These are phyloP conservation scores for Neohortaea acidophila DNA, from an alignment of 495 filamentous ascomycete genomes.

Conservation along the genomic window DNA sequence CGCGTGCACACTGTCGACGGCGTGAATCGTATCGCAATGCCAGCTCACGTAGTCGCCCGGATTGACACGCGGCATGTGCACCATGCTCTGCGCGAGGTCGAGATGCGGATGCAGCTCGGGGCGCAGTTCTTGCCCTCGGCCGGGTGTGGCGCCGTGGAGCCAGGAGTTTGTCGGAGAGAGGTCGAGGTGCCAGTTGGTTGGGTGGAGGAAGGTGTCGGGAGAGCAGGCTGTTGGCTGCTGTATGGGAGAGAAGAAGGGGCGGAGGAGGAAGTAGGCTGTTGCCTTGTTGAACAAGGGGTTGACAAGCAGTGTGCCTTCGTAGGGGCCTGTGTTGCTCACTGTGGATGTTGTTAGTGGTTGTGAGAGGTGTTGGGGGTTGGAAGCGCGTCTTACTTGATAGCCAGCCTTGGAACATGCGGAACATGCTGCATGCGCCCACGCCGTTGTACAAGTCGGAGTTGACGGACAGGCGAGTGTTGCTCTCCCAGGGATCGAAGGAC, in stretches of 20 bases:
- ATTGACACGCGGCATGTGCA: constrained; percentile 56
- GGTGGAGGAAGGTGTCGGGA: constrained; percentile 31
- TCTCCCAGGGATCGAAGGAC: constrained; percentile 66
- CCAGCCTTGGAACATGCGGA: constrained; percentile 83
- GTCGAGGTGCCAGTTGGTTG: constrained; percentile 35
- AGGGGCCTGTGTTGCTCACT: constrained; percentile 36
- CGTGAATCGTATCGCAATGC: constrained; percentile 80
- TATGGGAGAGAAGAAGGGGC: constrained; percentile 59
- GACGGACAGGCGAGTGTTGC: constrained; percentile 48
- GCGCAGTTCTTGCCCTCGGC: constrained; percentile 63
- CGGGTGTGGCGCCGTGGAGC: constrained; percentile 63
- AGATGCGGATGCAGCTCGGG: constrained; percentile 61
- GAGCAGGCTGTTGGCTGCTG: constrained; percentile 17
- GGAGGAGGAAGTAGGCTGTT: constrained; percentile 67
- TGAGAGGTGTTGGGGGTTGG: constrained; percentile 12
- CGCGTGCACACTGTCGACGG: constrained; percentile 63
- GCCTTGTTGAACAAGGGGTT: constrained; percentile 60
- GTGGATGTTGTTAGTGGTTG: no score
- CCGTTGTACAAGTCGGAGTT: constrained; percentile 69
- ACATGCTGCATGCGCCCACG: constrained; percentile 66
- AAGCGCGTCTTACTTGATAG: constrained; percentile 30
- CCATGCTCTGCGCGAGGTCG: constrained; percentile 56
- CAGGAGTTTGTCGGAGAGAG: constrained; percentile 25
- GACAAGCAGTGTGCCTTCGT: constrained; percentile 70
- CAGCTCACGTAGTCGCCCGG: constrained; percentile 83